A percentile compares a stretch with the other conserved stretches of the same genome.
phyloP scores from a whole-genome alignment of 306 rosid species.

The Crataegus laevigata region DNA sequence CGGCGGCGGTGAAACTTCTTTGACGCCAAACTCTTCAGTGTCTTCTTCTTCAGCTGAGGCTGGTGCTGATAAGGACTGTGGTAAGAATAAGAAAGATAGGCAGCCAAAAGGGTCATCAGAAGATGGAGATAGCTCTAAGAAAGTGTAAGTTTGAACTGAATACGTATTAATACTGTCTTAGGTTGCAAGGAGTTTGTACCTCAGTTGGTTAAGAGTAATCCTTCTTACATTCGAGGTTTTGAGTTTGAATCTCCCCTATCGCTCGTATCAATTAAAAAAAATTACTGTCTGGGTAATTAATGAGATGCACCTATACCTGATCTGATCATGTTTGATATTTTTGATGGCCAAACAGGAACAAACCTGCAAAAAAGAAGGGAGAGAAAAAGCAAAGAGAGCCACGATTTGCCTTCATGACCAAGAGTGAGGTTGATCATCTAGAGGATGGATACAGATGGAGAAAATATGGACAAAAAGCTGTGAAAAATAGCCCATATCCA shows the following conservation, averaged over 20 bases:
- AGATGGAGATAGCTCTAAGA: slow-evolving; percentile 55
- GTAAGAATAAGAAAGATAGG: slow-evolving; percentile 41
- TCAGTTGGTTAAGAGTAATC: no score
- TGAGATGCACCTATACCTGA: background rate
- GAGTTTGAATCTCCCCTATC: no score
- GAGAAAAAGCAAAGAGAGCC: slow-evolving; percentile 70
- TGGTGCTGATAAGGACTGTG: slow-evolving; percentile 62
- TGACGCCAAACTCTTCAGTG: slow-evolving; percentile 48
- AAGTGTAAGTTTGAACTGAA: slow-evolving; percentile 38
- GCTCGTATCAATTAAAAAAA: no score
- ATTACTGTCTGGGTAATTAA: no score
- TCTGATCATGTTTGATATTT: background rate
- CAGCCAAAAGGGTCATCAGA: slow-evolving; percentile 27
- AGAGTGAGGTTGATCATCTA: slow-evolving; percentile 87
- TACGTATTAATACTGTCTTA: no score
- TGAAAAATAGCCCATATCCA: slow-evolving; percentile 81
- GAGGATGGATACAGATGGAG: slow-evolving; percentile 94
- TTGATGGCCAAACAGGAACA: slow-evolving; percentile 19
- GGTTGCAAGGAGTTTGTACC: no score
- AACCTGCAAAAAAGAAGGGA: slow-evolving; percentile 61
- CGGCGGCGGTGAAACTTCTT: slow-evolving; percentile 26
- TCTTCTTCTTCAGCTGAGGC: slow-evolving; percentile 75
- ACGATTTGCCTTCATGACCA: slow-evolving; percentile 78
- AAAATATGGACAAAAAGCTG: slow-evolving; percentile 86
- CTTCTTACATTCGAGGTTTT: no score